These are phyloP conservation scores for Berberis thunbergii DNA, from an alignment of 164 flowering plant genomes.

Conservation along the genomic window DNA sequence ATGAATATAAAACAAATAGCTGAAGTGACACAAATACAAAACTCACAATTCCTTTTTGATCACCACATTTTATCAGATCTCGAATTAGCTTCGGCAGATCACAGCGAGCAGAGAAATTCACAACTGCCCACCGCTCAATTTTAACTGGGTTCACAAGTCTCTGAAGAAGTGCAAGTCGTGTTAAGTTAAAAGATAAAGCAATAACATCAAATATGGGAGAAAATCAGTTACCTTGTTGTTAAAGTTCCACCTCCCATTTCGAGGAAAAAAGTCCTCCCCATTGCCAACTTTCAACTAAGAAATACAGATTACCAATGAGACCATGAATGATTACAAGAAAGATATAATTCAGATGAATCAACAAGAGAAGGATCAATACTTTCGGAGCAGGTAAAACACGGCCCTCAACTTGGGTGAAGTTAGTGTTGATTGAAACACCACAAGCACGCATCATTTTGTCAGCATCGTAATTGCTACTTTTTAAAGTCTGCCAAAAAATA, in stretches of 20 bases:
- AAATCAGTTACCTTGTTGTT: conserved; percentile 55
- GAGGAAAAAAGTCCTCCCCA: conserved; percentile 57
- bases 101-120: conserved; percentile 84
- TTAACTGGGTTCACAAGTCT: conserved; percentile 52
- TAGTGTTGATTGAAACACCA: conserved; percentile 46
- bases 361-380: conserved; percentile 26
- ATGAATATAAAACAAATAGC: background rate
- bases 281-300: conserved; percentile 66
- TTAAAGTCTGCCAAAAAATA: conserved; percentile 38
- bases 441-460: conserved; percentile 61
- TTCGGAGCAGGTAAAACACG: conserved; percentile 73
- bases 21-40: background rate
- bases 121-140: conserved; percentile 72
- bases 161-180: conserved; percentile 17
- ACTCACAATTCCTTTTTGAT: conserved; percentile 46
- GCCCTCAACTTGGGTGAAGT: conserved; percentile 72
- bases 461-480: conserved; percentile 41
- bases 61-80: conserved; percentile 44
- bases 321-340: background rate
- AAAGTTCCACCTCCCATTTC: conserved; percentile 89
- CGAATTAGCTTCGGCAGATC: conserved; percentile 33
- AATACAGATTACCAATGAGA: background rate
- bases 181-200: background rate
- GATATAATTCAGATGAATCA: background rate
- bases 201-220: background rate